phyloP scores from a whole-genome alignment of 148 eudicot species.

The Amaranthus palmeri region DNA sequence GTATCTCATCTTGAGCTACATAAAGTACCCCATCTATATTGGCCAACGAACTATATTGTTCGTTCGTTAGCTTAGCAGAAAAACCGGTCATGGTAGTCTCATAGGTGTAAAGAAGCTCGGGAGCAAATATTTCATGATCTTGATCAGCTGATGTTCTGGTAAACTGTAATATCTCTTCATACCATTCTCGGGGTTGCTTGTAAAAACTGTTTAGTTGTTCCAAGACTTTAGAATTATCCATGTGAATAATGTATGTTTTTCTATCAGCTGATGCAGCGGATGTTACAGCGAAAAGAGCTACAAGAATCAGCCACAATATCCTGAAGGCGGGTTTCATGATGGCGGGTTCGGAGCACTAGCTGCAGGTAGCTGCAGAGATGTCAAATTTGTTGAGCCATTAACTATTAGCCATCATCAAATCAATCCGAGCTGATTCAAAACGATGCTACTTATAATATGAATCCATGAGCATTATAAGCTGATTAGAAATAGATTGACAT shows the following conservation, averaged over 20 bases:
- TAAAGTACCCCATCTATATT: slow-evolving; percentile 38
- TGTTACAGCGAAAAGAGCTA: slow-evolving; percentile 21
- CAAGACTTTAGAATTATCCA: slow-evolving; percentile 39
- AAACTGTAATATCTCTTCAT: slow-evolving; percentile 31
- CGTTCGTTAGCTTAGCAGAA: slow-evolving; percentile 41
- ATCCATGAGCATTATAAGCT: too few relatives aligned
- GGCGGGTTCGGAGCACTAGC: slow-evolving; percentile 1
- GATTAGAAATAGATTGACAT: too few relatives aligned
- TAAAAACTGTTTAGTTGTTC: slow-evolving; percentile 24
- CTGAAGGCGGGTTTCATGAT: slow-evolving; percentile 21
- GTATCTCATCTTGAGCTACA: slow-evolving; percentile 40
- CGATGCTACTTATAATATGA: too few relatives aligned
- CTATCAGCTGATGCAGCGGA: slow-evolving; percentile 28
- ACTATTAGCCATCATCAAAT: too few relatives aligned
- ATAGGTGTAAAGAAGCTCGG: slow-evolving; percentile 52
- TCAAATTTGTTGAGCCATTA: neutral
- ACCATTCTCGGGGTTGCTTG: slow-evolving; percentile 29
- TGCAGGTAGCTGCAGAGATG: neutral
- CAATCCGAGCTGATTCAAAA: too few relatives aligned
- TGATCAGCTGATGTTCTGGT: slow-evolving; percentile 13
- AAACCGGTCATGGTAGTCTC: slow-evolving; percentile 52
- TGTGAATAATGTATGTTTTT: slow-evolving; percentile 50
- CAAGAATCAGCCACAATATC: slow-evolving; percentile 25
- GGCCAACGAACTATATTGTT: slow-evolving; percentile 29
- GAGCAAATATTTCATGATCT: slow-evolving; percentile 23